Evolutionary conservation across 1,284 basidiomycete genomes (phyloP).

Genomic region (Porogramme epimiltina): DNA sequence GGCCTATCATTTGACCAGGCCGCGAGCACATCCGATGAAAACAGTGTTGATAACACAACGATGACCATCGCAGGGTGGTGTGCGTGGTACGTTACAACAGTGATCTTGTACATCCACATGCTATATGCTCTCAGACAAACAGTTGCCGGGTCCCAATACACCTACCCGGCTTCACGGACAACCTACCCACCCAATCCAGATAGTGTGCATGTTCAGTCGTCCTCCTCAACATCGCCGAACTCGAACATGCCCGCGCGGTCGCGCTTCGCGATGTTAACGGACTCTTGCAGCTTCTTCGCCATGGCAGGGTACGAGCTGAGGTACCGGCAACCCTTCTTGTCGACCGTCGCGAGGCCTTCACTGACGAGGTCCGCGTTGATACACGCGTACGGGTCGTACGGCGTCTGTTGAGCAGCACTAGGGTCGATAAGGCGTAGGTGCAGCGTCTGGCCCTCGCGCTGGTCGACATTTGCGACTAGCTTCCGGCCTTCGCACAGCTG

Average conservation of each 20-base stretch:
- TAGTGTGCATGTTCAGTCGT: conserved; percentile 33
- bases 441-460: conserved; percentile 73
- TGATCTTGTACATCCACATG: no score
- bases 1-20: no score
- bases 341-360: conserved; percentile 79
- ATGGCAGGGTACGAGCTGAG: conserved; percentile 71
- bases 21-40: no score
- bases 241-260: conserved; percentile 87
- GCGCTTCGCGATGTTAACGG: conserved; percentile 68
- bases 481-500: conserved; percentile 85
- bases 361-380: conserved; percentile 84
- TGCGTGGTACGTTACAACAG: no score
- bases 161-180: no score
- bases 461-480: conserved; percentile 88
- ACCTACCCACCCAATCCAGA: no score
- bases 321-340: conserved; percentile 80
- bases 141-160: no score
- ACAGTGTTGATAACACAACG: no score
- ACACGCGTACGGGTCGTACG: conserved; percentile 75
- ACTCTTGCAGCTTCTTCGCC: conserved; percentile 65
- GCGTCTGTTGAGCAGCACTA: conserved; percentile 59
- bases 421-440: conserved; percentile 91
- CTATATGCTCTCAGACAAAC: no score
- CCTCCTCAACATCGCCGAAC: conserved; percentile 82
- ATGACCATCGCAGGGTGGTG: no score